Conservation (phyloP, 1,284 basidiomycete genomes). For the Marasmius fiardii region DNA sequence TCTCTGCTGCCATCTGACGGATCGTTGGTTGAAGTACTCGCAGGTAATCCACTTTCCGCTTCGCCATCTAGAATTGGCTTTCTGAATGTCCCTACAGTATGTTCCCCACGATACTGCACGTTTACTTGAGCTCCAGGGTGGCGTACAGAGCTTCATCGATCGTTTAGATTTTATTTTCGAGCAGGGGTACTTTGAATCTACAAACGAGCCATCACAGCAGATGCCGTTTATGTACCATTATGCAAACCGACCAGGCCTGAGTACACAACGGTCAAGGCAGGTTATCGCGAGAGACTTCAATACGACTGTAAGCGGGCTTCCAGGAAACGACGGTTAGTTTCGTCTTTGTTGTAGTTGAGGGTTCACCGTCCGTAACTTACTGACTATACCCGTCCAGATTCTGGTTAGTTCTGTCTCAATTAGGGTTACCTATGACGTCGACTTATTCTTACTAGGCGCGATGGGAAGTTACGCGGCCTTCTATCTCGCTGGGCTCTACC, state of each 20-base stretch:
- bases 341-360: not conserved
- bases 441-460: conserved; percentile 36
- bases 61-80: no score
- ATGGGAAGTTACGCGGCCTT: conserved; percentile 69
- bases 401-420: not conserved
- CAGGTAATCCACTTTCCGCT: conserved; percentile 28
- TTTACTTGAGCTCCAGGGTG: conserved; percentile 58
- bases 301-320: conserved; percentile 11
- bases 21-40: conserved; percentile 33
- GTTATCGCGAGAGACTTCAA: conserved; percentile 5
- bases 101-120: conserved; percentile 62
- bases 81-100: conserved; percentile 31
- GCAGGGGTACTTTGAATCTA: conserved; percentile 50
- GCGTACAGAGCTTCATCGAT: conserved; percentile 45
- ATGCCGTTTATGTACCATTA: conserved; percentile 68
- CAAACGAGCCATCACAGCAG: conserved; percentile 60
- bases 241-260: conserved; percentile 51
- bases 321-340: conserved; percentile 11
- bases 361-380: not conserved
- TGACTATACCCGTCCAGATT: conserved; percentile 12
- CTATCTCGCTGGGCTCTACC: conserved; percentile 58
- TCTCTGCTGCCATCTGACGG: not conserved
- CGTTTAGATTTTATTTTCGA: conserved; percentile 56
- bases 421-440: not conserved
- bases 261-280: conserved; percentile 1